Conservation (phyloP, 1,139 yeast species). For the Casaregolazyma suthepensis region DNA sequence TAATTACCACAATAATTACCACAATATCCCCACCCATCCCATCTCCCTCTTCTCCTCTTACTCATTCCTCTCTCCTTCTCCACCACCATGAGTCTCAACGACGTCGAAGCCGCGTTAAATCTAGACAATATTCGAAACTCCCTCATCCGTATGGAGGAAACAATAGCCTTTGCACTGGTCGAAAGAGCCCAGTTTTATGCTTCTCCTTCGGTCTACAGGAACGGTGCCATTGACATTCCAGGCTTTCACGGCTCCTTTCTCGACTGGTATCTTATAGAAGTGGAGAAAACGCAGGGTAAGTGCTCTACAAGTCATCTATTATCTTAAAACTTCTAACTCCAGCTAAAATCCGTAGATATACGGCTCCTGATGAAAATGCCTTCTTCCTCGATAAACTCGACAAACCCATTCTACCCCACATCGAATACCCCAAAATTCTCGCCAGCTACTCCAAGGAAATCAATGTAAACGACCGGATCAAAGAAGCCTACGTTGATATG, state of each 20-base stretch:
- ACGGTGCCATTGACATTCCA: constrained; percentile 54
- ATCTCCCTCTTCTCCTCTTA: neutral
- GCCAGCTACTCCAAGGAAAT: constrained; percentile 70
- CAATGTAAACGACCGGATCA: constrained; percentile 67
- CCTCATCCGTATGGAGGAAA: constrained; percentile 89
- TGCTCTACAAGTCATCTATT: neutral
- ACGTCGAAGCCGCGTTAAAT: constrained; percentile 77
- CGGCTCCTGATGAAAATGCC: constrained; percentile 94
- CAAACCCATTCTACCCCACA: constrained; percentile 68
- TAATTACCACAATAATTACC: neutral
- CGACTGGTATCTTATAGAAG: constrained; percentile 75
- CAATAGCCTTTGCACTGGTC: constrained; percentile 84
- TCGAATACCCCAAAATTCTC: constrained; percentile 71
- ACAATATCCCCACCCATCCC: too few relatives aligned
- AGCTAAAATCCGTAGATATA: constrained; percentile 78
- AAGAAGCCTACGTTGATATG: constrained; percentile 56
- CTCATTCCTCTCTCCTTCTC: neutral
- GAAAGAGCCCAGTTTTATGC: constrained; percentile 86
- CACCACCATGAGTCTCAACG: constrained; percentile 67
- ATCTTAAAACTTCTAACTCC: neutral
- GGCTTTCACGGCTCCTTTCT: constrained; percentile 74
- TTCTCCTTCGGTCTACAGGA: constrained; percentile 68
- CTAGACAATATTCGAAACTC: constrained; percentile 77
- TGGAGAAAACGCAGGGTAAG: constrained; percentile 62
- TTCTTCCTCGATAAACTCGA: constrained; percentile 68